Evolutionary conservation across 768 basidiomycete genomes (phyloP).

Genomic region (Mycena epipterygia): DNA sequence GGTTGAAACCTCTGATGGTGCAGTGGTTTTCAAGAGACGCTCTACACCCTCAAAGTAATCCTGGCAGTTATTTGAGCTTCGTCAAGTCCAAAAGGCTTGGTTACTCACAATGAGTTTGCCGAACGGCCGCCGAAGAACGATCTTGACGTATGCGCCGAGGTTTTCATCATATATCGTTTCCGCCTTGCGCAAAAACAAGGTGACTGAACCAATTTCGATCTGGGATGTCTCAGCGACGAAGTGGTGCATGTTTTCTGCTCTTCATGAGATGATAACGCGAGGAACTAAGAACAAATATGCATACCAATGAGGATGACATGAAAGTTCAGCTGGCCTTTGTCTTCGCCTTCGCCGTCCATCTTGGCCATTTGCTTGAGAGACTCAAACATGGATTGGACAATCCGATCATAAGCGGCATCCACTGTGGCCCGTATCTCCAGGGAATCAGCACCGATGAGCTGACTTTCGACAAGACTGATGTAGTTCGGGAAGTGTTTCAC

Average conservation of each 20-base stretch:
- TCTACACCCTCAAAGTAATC: conserved; percentile 97
- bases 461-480: conserved; percentile 84
- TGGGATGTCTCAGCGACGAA: conserved; percentile 87
- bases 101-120: conserved; percentile 84
- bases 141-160: conserved; percentile 85
- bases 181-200: conserved; percentile 76
- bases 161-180: conserved; percentile 93
- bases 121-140: conserved; percentile 89
- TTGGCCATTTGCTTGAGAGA: conserved; percentile 96
- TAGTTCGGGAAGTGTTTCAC: conserved; percentile 95
- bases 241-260: conserved; percentile 94
- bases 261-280: conserved; percentile 3
- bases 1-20: conserved; percentile 80
- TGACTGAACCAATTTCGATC: conserved; percentile 74
- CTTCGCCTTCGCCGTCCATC: conserved; percentile 92
- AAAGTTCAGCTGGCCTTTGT: conserved; percentile 97
- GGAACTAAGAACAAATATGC: neutral
- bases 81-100: neutral
- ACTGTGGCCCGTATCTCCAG: conserved; percentile 84
- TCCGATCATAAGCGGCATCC: conserved; percentile 88
- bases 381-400: conserved; percentile 93
- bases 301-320: conserved; percentile 95
- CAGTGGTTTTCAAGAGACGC: conserved; percentile 84
- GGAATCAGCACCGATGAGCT: conserved; percentile 81
- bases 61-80: conserved; percentile 53